Base-by-base conservation (phyloP, 176 grass and related monocot genomes). In the Pontederia crassipes region DNA sequence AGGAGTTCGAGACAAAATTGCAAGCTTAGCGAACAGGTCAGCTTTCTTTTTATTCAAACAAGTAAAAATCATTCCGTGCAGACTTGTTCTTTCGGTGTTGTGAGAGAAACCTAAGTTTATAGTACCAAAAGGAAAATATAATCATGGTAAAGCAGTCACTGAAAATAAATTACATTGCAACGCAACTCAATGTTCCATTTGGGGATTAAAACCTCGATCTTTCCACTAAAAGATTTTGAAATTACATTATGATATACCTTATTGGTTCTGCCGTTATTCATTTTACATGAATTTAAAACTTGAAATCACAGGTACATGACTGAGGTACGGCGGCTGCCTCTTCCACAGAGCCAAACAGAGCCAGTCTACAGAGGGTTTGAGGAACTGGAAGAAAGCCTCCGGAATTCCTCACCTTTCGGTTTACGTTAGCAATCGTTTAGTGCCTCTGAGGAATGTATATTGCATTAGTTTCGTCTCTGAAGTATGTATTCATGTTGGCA, bases 11-110 rank as follows among this genome's bases (percentile, higher is more conserved):
- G 87, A 97, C 78, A 91, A 91, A 81, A 97, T 91, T 64, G 76
- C 85, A 45, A 97, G 83, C 88, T 85, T 91, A 74, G 69, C 79
- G 28, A 97, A 91, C 64, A 85, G 87, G 93, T 80, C 65, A 77
- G 40, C 70, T 59, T 74, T 54, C 26, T 62, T 61, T 53, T n/a
- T 10, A 45, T 59, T 61, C 20, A 24, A 12, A 59, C 16, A 12
- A 20, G 49, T 17, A 32, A 45, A 48, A 12, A 48, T 67, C 29
- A 70, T 16, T 59, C 55, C 65, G 71, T 49, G 51, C 2, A 75
- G 49, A 45, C 50, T 50, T n/a, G 7, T 2, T 51, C 13, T 17
- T 60, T 17, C 24, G 53, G 15, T 67, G 11, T 27, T 2, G 9
- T 46, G n/a, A 8, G 16, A 5, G 35, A 49, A 18, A 20, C 8